Conservation (phyloP, 2,329 filamentous ascomycete genomes). For the Penicillium sp. region DNA sequence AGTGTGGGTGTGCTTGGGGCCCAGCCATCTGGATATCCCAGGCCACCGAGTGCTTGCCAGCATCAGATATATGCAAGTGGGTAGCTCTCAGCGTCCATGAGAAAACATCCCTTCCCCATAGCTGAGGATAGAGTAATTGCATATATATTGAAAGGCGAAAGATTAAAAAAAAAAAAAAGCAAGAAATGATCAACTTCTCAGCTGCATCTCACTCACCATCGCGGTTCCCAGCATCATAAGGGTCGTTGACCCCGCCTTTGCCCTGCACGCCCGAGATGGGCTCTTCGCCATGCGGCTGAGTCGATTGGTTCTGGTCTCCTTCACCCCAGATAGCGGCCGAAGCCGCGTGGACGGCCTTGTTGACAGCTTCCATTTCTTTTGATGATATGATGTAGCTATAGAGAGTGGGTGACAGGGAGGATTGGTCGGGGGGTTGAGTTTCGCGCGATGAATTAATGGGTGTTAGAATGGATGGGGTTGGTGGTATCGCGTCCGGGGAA, state of each 20-base stretch:
- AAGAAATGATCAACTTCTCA: too few species aligned
- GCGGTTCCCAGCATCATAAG: slow-evolving; percentile 79
- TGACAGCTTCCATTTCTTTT: slow-evolving; percentile 66
- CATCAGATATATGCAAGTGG: too few species aligned
- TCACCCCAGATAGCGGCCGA: slow-evolving; percentile 57
- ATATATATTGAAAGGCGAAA: background rate
- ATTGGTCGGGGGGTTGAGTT: background rate
- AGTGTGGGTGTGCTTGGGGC: background rate
- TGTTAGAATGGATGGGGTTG: background rate
- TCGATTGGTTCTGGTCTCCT: slow-evolving; percentile 25
- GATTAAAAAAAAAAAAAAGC: background rate
- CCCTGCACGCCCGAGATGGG: slow-evolving; percentile 74
- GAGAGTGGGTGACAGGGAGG: background rate
- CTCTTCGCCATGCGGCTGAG: slow-evolving; percentile 57
- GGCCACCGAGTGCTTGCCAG: too few species aligned
- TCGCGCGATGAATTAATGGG: too few species aligned
- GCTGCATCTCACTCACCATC: slow-evolving; percentile 52
- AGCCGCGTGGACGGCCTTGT: slow-evolving; percentile 54
- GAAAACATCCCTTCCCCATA: too few species aligned
- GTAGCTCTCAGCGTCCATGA: too few species aligned
- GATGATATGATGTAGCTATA: background rate
- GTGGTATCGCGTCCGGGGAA: background rate
- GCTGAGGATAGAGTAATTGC: too few species aligned
- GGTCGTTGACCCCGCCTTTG: slow-evolving; percentile 69
- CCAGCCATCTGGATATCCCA: too few species aligned